phyloP scores from a whole-genome alignment of 164 flowering plant species.

The Vitis labrusca region DNA sequence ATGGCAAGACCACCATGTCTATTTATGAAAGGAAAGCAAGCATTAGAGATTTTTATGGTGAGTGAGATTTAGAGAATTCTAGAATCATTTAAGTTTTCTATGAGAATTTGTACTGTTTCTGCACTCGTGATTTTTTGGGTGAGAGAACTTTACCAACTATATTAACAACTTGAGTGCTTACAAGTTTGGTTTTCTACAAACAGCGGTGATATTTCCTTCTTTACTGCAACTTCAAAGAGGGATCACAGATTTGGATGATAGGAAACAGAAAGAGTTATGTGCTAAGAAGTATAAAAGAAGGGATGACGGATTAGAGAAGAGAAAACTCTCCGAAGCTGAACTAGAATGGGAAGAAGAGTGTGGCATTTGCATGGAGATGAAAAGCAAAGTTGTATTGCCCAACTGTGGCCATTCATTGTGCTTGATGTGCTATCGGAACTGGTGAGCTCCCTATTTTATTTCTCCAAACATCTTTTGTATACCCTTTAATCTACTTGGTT shows the following conservation, averaged over 20 bases:
- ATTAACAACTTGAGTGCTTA: neutral
- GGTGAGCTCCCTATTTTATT: conserved; percentile 17
- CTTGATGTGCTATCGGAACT: conserved; percentile 32
- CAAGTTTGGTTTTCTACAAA: neutral
- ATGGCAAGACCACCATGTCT: conserved; percentile 43
- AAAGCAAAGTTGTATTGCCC: conserved; percentile 32
- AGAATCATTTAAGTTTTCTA: no score
- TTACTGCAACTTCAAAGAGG: conserved; percentile 42
- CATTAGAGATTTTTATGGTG: conserved; percentile 43
- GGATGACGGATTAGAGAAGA: conserved; percentile 18
- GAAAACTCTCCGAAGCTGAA: conserved; percentile 25
- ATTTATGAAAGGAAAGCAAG: conserved; percentile 42
- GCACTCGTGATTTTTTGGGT: no score
- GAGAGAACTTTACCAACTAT: neutral
- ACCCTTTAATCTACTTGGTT: neutral
- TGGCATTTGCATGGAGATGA: conserved; percentile 43
- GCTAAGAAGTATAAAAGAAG: conserved; percentile 22
- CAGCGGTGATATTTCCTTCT: conserved; percentile 44
- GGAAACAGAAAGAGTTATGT: conserved; percentile 36
- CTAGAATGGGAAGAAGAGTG: conserved; percentile 41
- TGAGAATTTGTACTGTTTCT: no score
- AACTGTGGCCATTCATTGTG: conserved; percentile 40
- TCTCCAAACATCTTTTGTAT: neutral
- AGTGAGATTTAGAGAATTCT: conserved; percentile 7
- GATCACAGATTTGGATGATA: conserved; percentile 37